Percentiles rank a stretch among this genome's conserved stretches.
These are phyloP conservation scores for Trichophyton simii DNA, from an alignment of 2,329 filamentous ascomycete species.

Conservation along the genomic window DNA sequence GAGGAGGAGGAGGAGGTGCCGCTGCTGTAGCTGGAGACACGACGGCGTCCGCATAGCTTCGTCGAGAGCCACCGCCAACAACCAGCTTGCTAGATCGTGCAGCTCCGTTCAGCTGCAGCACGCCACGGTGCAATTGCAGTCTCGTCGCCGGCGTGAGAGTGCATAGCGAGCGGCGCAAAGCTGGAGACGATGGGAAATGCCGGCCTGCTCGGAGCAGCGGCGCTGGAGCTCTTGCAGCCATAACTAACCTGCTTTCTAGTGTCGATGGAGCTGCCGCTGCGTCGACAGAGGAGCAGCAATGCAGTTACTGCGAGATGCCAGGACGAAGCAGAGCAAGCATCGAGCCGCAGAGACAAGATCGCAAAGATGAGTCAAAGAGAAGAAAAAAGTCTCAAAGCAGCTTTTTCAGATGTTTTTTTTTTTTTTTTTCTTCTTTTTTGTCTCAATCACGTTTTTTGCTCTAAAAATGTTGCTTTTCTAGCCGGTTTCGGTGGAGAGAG, in stretches of 20 bases:
- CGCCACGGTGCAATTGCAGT: conserved; percentile 8
- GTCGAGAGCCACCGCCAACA: conserved; percentile 31
- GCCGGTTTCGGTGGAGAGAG: conserved; percentile 3
- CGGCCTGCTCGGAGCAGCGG: conserved; percentile 11
- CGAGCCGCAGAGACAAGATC: background rate
- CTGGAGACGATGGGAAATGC: conserved; percentile 3
- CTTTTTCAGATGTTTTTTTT: background rate
- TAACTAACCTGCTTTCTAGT: background rate
- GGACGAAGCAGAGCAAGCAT: background rate
- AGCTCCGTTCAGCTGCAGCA: conserved; percentile 7
- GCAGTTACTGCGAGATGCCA: background rate
- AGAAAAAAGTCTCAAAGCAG: background rate
- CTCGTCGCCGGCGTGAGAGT: conserved; percentile 2
- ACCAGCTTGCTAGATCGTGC: conserved; percentile 7
- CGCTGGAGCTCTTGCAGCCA: background rate
- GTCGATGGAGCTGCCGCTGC: background rate
- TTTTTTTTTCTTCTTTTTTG: background rate
- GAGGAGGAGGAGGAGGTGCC: conserved; percentile 20
- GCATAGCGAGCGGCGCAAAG: background rate
- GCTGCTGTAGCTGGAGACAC: conserved; percentile 24
- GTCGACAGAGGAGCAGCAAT: conserved; percentile 2
- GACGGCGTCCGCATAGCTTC: conserved; percentile 41
- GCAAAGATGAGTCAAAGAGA: background rate
- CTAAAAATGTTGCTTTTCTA: background rate
- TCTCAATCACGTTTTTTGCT: background rate